These are phyloP conservation scores for Malania oleifera DNA, from an alignment of 164 flowering plant species.

Conservation along the genomic window DNA sequence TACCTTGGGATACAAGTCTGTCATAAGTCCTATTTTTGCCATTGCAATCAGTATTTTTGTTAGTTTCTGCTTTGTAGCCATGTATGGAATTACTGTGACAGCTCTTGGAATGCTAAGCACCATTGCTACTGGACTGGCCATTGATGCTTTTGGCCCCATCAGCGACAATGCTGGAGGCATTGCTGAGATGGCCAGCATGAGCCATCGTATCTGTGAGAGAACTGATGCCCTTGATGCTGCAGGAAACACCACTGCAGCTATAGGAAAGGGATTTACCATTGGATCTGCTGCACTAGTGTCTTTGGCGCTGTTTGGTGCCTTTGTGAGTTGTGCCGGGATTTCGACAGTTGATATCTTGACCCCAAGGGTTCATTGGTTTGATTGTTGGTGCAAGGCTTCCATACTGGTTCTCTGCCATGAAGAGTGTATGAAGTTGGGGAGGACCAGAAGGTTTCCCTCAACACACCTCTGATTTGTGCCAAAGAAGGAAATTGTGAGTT, in stretches of 20 bases:
- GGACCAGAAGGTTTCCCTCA: no score
- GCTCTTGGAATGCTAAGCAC: conserved; percentile 89
- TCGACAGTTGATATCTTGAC: no score
- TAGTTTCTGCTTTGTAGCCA: conserved; percentile 77
- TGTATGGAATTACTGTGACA: conserved; percentile 82
- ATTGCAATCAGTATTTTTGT: conserved; percentile 71
- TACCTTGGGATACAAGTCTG: conserved; percentile 83
- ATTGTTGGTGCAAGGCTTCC: no score
- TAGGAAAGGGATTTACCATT: no score
- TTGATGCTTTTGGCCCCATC: conserved; percentile 86
- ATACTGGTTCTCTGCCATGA: no score
- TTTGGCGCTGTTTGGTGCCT: no score
- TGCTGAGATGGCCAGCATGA: conserved; percentile 93
- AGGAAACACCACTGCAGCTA: conserved; percentile 74
- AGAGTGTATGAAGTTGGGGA: no score
- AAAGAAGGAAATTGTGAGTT: no score
- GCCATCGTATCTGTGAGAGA: conserved; percentile 76
- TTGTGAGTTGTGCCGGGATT: no score
- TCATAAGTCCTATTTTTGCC: conserved; percentile 76
- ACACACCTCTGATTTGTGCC: no score
- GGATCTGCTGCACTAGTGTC: no score
- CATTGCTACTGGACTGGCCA: conserved; percentile 79
- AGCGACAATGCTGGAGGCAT: conserved; percentile 88
- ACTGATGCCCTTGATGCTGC: conserved; percentile 89
- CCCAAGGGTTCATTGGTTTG: no score